Conservation (phyloP, 2,329 filamentous ascomycete species). For the Aspergillus carbonarius region DNA sequence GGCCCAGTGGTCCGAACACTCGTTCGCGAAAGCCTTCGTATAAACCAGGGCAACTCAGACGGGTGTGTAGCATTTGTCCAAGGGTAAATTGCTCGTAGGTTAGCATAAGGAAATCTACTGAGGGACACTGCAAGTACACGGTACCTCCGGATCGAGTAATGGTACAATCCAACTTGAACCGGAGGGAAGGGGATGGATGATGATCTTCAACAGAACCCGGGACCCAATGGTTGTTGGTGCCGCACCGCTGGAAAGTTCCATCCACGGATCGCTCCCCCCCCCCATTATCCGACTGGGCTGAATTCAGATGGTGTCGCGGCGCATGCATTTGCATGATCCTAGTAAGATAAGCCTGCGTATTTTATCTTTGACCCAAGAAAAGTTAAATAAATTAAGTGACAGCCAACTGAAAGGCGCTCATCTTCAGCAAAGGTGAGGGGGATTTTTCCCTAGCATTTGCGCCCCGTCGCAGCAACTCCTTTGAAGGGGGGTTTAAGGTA, state of each 20-base stretch:
- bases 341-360: constrained; percentile 3
- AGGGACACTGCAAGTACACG: not conserved
- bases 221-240: constrained; percentile 31
- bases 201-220: constrained; percentile 21
- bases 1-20: not conserved
- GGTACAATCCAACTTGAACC: not conserved
- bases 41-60: not conserved
- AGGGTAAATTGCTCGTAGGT: too few species aligned
- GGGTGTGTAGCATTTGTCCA: not conserved
- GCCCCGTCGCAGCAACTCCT: not conserved
- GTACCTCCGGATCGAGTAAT: not conserved
- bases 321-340: constrained; percentile 8
- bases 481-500: not conserved
- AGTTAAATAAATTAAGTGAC: constrained; percentile 13
- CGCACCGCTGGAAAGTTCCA: constrained; percentile 28
- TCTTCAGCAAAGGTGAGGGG: not conserved
- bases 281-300: constrained; percentile 18
- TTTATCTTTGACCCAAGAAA: constrained; percentile 2
- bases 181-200: not conserved
- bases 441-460: not conserved
- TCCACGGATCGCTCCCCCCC: constrained; percentile 16
- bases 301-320: not conserved
- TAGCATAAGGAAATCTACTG: too few species aligned
- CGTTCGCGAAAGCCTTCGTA: not conserved
- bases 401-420: constrained; percentile 3